Evolutionary conservation across 306 rosid genomes (phyloP), one percentile per base, ranked within the genome.

Genomic region (Quercus berberidifolia): DNA sequence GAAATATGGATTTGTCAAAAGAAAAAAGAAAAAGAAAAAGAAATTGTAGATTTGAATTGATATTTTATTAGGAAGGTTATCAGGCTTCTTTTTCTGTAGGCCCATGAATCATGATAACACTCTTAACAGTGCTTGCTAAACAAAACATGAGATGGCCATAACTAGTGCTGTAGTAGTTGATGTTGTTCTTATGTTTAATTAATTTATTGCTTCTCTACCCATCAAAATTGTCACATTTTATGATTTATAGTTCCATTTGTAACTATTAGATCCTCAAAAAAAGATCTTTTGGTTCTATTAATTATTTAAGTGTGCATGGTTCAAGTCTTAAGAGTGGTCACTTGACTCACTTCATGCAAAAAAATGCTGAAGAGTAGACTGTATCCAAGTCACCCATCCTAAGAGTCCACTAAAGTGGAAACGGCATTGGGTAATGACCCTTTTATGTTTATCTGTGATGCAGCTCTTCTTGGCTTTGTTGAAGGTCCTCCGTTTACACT

Each of bases 401-500:
- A 49, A 12, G 54, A 49, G 15, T 13, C 54, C 15, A 49, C 54
- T 49, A 49, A 49, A 49, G 54, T 49, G 54, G 54, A 13, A 49
- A 10, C 0, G 15, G 54, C 54, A 49, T 13, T 49, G 54, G 15
- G 54, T 49, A 49, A 67, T 15, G 20, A 63, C 33, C 38, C 38
- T 33, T 33, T 75, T 46, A 46, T 72, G 71, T 82, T 78, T 73
- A 79, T 87, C 65, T 87, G 72, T 57, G 51, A 80, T 89, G 84
- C 97, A 92, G 99, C 87, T 52, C 90, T 92, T 80, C 69, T 80
- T 62, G 83, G 84, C 82, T 95, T 95, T 86, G 77, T 78, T n/a
- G 92, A 90, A 76, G 99, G 99, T 73, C 99, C 99, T 59, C 99
- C 97, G 21, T 95, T 95, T 84, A 95, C 99, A 3, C 87, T 95